Evolutionary conservation across 768 basidiomycete genomes (phyloP).

Genomic region (Tulasnella sp.): DNA sequence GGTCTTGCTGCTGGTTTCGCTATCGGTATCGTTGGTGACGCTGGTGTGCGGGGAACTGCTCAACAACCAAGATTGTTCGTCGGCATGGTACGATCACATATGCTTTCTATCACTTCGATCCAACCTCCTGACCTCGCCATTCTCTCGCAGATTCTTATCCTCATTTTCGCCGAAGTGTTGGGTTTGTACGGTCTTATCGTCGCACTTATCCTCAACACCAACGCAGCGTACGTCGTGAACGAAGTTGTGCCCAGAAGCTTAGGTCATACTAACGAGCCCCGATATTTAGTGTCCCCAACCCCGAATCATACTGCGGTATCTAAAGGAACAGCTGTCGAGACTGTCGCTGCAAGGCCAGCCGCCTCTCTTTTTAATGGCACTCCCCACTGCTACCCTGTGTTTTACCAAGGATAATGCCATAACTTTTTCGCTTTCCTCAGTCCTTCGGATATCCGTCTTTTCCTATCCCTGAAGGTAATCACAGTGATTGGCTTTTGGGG

Average conservation of each 20-base stretch:
- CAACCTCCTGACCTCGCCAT: background rate
- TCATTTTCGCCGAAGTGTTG: conserved; percentile 94
- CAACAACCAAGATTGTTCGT: conserved; percentile 94
- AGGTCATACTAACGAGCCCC: background rate
- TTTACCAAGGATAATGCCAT: background rate
- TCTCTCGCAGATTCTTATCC: conserved; percentile 73
- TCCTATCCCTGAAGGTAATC: background rate
- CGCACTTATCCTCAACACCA: conserved; percentile 93
- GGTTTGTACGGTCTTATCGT: conserved; percentile 90
- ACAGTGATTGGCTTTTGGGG: background rate
- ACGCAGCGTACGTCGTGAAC: conserved; percentile 36
- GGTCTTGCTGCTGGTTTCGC: conserved; percentile 97
- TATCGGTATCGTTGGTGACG: conserved; percentile 97
- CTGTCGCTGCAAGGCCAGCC: background rate
- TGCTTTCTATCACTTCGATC: background rate
- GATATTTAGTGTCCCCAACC: conserved; percentile 21
- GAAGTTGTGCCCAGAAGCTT: background rate
- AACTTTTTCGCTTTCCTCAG: background rate
- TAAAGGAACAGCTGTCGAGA: conserved; percentile 1
- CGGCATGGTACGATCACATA: conserved; percentile 66
- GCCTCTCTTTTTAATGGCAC: background rate
- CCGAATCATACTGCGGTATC: conserved; percentile 26
- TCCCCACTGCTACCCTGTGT: background rate
- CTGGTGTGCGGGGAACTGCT: conserved; percentile 95
- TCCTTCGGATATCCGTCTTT: background rate